Conservation (phyloP, 257 asterid species). For the Plantago ovata region DNA sequence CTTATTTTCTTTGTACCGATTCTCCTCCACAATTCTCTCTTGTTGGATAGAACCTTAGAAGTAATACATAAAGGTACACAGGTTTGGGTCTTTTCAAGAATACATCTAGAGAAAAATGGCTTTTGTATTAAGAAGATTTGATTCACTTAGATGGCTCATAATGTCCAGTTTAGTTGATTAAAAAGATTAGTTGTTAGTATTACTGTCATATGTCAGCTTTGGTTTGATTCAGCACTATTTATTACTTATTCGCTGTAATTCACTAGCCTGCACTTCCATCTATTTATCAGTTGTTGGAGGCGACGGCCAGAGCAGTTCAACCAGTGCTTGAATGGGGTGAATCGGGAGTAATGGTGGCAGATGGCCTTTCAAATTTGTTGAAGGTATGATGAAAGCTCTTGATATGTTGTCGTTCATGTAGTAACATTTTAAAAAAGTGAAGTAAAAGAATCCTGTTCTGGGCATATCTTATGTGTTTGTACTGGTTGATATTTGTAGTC, state of each 20-base stretch:
- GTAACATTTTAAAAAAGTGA: constrained; percentile 1
- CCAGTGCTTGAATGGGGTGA: constrained; percentile 94
- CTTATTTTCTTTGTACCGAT: neutral
- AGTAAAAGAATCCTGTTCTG: constrained; percentile 3
- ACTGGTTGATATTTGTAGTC: too few relatives aligned
- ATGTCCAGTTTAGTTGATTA: too few relatives aligned
- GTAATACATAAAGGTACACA: too few relatives aligned
- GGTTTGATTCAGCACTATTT: too few relatives aligned
- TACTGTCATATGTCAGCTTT: too few relatives aligned
- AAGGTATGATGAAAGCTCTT: constrained; percentile 49
- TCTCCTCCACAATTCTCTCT: too few relatives aligned
- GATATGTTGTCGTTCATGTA: neutral
- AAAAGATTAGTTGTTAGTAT: too few relatives aligned
- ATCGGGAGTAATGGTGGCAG: constrained; percentile 83
- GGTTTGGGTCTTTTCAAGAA: too few relatives aligned
- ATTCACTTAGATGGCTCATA: too few relatives aligned
- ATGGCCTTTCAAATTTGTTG: constrained; percentile 82
- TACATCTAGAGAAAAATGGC: too few relatives aligned
- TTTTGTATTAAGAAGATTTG: too few relatives aligned
- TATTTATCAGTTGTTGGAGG: constrained; percentile 74
- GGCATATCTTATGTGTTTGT: neutral
- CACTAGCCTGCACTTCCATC: constrained; percentile 20
- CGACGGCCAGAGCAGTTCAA: constrained; percentile 89
- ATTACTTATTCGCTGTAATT: constrained; percentile 10
- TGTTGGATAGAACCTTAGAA: too few relatives aligned